Conservation (phyloP, 495 filamentous ascomycete species). For the Clavariopsis aquatica region DNA sequence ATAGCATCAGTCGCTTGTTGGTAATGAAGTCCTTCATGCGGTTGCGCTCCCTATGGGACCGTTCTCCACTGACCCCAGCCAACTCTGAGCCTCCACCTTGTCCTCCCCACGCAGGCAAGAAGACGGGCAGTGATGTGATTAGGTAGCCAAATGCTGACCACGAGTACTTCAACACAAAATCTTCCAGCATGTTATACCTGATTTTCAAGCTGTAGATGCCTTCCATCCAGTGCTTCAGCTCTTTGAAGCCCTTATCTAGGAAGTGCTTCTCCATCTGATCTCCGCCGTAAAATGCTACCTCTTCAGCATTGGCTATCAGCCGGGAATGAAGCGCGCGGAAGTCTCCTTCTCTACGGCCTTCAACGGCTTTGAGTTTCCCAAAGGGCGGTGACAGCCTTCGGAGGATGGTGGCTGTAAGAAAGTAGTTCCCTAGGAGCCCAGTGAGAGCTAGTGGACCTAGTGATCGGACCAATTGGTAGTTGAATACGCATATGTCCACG, state of each 20-base stretch:
- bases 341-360: conserved; percentile 90
- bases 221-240: conserved; percentile 93
- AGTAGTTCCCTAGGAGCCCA: conserved; percentile 87
- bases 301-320: conserved; percentile 94
- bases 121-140: conserved; percentile 86
- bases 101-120: conserved; percentile 93
- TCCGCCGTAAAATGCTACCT: conserved; percentile 98
- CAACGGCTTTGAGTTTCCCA: conserved; percentile 92
- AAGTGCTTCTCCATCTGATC: conserved; percentile 90
- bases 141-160: conserved; percentile 98
- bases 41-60: conserved; percentile 64
- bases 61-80: conserved; percentile 45
- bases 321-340: conserved; percentile 88
- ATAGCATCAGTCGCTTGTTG: conserved; percentile 98
- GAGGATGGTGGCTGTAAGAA: conserved; percentile 84
- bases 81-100: conserved; percentile 70
- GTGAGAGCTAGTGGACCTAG: conserved; percentile 85
- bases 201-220: conserved; percentile 94
- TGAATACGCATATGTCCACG: conserved; percentile 94
- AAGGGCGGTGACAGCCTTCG: conserved; percentile 89
- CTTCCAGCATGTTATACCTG: conserved; percentile 97
- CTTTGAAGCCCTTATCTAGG: conserved; percentile 84
- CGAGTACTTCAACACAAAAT: conserved; percentile 96
- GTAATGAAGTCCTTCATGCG: conserved; percentile 99
- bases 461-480: conserved; percentile 91